phyloP scores from a whole-genome alignment of 306 rosid genomes.

The Fragaria iinumae region DNA sequence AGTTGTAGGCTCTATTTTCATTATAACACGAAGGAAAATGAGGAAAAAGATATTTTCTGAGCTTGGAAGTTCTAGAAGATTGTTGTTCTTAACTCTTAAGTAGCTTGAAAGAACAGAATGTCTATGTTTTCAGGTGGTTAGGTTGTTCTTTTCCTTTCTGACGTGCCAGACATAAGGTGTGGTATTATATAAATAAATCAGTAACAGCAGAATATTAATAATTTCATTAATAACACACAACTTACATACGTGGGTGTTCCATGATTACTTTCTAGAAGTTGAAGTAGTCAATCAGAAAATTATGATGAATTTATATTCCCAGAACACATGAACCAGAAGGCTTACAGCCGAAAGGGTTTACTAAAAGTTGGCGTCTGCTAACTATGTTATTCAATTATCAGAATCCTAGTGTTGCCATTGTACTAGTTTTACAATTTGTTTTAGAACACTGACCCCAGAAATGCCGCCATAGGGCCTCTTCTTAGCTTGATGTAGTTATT shows the following conservation, averaged over 20 bases:
- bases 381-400: neutral
- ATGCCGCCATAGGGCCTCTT: neutral
- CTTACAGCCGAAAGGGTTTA: too few relatives aligned
- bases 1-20: neutral
- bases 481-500: neutral
- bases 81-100: neutral
- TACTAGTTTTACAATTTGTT: neutral
- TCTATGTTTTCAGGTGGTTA: neutral
- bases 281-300: neutral
- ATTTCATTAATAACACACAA: neutral
- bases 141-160: neutral
- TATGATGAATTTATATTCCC: neutral
- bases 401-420: neutral
- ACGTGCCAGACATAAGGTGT: neutral
- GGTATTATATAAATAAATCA: neutral
- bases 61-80: neutral
- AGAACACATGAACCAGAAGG: neutral
- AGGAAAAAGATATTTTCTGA: neutral
- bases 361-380: neutral
- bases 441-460: too few relatives aligned
- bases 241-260: neutral
- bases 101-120: neutral
- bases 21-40: neutral
- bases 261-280: neutral
- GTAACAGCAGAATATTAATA: neutral